phyloP scores from a whole-genome alignment of 139 green algal genomes.

The Gonium pectorale region DNA sequence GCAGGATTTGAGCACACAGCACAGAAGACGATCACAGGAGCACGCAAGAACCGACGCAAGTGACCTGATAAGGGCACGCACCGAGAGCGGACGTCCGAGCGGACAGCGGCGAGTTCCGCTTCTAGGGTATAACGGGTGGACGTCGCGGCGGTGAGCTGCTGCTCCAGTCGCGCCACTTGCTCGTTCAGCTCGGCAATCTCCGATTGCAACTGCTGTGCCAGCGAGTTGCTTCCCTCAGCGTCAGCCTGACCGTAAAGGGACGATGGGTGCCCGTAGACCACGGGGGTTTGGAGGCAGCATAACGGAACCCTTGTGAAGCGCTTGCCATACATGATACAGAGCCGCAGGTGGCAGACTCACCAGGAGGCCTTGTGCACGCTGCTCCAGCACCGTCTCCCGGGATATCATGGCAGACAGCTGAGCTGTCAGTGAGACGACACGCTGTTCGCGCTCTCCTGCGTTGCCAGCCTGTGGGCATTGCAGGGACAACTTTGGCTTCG shows the following conservation, averaged over 20 bases:
- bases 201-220: conserved; percentile 2
- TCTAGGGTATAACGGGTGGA: conserved; percentile 26
- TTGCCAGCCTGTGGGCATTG: conserved; percentile 53
- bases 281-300: no score
- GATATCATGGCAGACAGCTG: conserved; percentile 66
- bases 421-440: conserved; percentile 73
- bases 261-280: no score
- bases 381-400: conserved; percentile 52
- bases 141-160: conserved; percentile 19
- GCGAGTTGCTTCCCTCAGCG: neutral
- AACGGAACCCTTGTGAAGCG: no score
- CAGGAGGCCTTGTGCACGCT: conserved; percentile 54
- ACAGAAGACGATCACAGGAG: neutral
- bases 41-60: no score
- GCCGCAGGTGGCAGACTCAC: conserved; percentile 31
- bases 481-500: no score
- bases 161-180: conserved; percentile 30
- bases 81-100: neutral
- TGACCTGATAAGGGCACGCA: no score
- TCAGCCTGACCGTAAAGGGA: no score
- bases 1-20: neutral
- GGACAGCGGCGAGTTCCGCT: conserved; percentile 1
- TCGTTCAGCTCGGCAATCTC: conserved; percentile 4
- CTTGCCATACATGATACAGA: no score
- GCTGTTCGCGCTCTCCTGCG: conserved; percentile 59